phyloP scores from a whole-genome alignment of 2,329 filamentous ascomycete genomes.

The Dactylellina leptospora region DNA sequence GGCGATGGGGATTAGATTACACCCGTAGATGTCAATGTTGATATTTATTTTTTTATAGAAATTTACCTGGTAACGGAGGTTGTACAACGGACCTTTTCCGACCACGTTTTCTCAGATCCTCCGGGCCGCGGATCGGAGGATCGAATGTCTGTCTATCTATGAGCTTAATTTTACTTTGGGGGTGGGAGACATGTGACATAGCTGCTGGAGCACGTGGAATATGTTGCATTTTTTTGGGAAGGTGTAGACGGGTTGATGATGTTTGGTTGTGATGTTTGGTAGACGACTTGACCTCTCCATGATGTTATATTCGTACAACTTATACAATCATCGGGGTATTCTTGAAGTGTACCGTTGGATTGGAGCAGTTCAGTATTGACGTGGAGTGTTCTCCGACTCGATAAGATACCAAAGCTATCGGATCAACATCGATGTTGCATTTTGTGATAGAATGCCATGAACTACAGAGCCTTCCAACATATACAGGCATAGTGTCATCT shows the following conservation, averaged over 20 bases:
- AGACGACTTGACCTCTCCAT: background rate
- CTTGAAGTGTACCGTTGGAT: no score
- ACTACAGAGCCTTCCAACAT: no score
- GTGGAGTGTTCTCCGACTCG: no score
- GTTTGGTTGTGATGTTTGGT: conserved; percentile 5
- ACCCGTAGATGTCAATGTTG: no score
- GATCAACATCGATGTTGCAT: no score
- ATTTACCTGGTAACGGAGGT: background rate
- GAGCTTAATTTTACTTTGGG: background rate
- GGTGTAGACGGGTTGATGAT: conserved; percentile 10
- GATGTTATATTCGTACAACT: no score
- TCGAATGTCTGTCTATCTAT: background rate
- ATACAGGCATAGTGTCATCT: no score
- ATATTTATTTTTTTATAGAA: background rate
- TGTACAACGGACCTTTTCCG: background rate
- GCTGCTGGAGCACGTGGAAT: conserved; percentile 27
- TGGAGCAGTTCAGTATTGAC: no score
- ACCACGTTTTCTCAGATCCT: background rate
- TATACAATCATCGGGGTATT: no score
- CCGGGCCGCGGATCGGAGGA: conserved; percentile 11
- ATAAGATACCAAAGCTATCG: no score
- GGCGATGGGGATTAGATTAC: no score
- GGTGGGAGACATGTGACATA: conserved; percentile 5
- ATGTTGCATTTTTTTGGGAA: conserved; percentile 43
- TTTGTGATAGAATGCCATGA: no score